phyloP scores from a whole-genome alignment of 768 basidiomycete species.

The Lactarius hengduanensis region DNA sequence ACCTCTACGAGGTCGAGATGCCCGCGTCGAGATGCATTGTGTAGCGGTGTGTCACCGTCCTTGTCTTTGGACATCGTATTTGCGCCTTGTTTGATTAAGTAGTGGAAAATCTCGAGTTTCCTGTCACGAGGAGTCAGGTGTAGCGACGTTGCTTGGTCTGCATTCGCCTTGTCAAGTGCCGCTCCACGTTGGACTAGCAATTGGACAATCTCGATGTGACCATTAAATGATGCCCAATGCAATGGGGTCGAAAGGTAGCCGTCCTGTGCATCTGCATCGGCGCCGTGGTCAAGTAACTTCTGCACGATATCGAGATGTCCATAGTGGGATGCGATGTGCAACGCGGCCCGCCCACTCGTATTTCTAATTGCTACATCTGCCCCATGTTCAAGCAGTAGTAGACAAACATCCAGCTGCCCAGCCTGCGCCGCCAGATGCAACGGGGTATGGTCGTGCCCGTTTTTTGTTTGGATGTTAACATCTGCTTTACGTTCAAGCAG shows the following conservation, averaged over 20 bases:
- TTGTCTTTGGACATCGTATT: not conserved
- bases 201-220: not conserved
- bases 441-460: not conserved
- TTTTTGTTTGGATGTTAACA: not conserved
- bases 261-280: not conserved
- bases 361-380: not conserved
- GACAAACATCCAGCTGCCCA: not conserved
- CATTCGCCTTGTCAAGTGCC: not conserved
- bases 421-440: too few relatives aligned
- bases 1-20: not conserved
- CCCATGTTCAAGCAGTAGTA: not conserved
- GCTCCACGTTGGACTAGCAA: not conserved
- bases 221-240: not conserved
- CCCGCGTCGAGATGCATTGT: not conserved
- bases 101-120: not conserved
- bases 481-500: not conserved
- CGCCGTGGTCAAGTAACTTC: not conserved
- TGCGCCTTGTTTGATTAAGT: not conserved
- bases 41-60: not conserved
- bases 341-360: not conserved
- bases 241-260: not conserved
- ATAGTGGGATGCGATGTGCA: rapidly evolving
- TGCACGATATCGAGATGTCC: not conserved
- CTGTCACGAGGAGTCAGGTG: not conserved
- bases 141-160: not conserved